phyloP scores from a whole-genome alignment of 371 early-diverging fungal genomes.

The Mortierella sp. region DNA sequence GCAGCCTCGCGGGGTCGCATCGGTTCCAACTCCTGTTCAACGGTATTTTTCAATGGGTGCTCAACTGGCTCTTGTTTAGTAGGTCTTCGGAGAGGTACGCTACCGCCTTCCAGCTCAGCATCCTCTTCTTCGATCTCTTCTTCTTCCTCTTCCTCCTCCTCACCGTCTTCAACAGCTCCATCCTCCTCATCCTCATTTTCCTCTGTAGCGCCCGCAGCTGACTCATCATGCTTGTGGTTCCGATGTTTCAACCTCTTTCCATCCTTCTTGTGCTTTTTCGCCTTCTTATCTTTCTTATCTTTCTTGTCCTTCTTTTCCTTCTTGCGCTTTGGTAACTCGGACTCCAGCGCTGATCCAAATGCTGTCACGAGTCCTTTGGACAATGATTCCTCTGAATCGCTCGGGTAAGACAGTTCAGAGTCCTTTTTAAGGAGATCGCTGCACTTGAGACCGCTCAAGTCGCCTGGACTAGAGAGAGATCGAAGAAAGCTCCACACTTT shows the following conservation, averaged over 20 bases:
- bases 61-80: background rate
- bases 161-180: too few relatives aligned
- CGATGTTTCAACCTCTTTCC: background rate
- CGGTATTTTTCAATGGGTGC: background rate
- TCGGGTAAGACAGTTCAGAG: background rate
- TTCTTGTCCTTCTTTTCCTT: background rate
- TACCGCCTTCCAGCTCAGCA: slow-evolving; percentile 13
- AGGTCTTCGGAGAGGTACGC: slow-evolving; percentile 6
- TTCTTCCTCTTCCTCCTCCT: too few relatives aligned
- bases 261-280: background rate
- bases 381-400: background rate
- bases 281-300: background rate
- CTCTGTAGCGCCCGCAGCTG: background rate
- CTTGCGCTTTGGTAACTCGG: background rate
- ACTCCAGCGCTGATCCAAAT: background rate
- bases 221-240: background rate
- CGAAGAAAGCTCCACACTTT: slow-evolving; percentile 1
- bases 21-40: slow-evolving; percentile 1
- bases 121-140: background rate
- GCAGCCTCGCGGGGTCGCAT: background rate
- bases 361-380: background rate
- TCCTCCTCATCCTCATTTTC: slow-evolving; percentile 1
- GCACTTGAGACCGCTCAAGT: background rate
- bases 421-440: background rate
- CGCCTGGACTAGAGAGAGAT: background rate